Base-by-base conservation (phyloP, 129 eudicot genomes). In the Mikania micrantha region DNA sequence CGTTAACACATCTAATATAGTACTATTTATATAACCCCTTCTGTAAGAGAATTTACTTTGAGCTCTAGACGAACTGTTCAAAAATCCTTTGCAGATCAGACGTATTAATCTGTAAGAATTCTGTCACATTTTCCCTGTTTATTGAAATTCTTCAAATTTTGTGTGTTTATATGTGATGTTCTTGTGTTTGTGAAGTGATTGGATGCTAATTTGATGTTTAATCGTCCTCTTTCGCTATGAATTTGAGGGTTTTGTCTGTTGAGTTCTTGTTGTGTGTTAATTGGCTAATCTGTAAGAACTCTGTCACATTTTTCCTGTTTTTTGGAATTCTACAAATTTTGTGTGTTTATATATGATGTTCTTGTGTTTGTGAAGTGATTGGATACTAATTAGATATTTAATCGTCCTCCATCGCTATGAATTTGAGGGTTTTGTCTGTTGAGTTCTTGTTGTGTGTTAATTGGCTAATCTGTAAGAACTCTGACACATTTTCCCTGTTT, bases 31-130 rank as follows among this genome's bases (percentile, higher is more conserved):
- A n/a, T 56, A 60, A 32, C 45, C 65, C 47, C 49, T 48, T 39
- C 52, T 45, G 73, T 16, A 54, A 57, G 53, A 65, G 54, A 54
- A 66, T 32, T 41, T 32, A 34, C 40, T 41, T 53, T 71, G 12
- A 61, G 54, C 45, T 28, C 60, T 53, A 38, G 48, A 29, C 35
- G 10, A 54, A 74, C 73, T 74, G 67, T 57, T 56, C 40, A 52
- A n/a, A n/a, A 52, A 38, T 39, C 59, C 61, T 62, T 41, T 9
- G 54, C 64, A 72, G 77, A 71, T 71, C 76, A 71, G 20, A 39
- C 39, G 39, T 56, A 36, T 44, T 52, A 41, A 66, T 66, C 54
- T 57, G 79, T 74, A 74, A 74, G 79, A 66, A 74, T 54, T 60
- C 42, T 31, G n/a, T 66, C 59, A 44, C 68, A 66, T 66, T 74